Base-by-base conservation (phyloP, 345 rosid species). In the Eucalyptus regnans region DNA sequence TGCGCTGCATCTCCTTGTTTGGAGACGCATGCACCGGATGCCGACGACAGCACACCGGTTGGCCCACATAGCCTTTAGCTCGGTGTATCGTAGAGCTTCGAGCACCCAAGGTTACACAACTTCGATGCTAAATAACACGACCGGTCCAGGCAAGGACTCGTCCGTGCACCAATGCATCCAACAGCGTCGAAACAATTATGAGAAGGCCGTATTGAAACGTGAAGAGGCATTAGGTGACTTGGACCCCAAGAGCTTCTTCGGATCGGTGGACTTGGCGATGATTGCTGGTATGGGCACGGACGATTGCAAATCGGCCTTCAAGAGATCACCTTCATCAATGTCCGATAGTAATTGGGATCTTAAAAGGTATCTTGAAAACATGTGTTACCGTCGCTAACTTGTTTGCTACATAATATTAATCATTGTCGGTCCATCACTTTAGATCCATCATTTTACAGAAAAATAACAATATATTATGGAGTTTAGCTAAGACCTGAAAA, bases 1-100 rank as follows among this genome's bases (percentile, higher is more conserved):
- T 91, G 95, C 27, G 88, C 91, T 15, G n/a, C 89, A 58, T 87
- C 93, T 54, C 92, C 93, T 10, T 90, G 90, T 88, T 88, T 92
- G 4, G 92, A 94, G 86, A 79, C 83, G 4, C 90, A 92, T 14
- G 87, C 94, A 48, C 88, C 92, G 1, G 62, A 86, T 31, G 93
- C 93, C 8, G 92, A 93, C 62, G 37, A 76, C 56, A 86, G 88
- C 90, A 76, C 87, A 1, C 87, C 91, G 79, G 93, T 93, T 52
- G 58, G 23, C 23, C 31, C 91, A 41, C 91, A 88, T 93, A 48
- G 80, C 93, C 31, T 92, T 90, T 2, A 90, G 93, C 16, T 43
- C 90, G 66, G 93, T 91, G 15, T 88, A 89, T 88, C 12, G n/a
- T 81, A 87, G 91, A 58, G 91, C 93, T 68, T 89, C 89, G 79